Base-by-base conservation (phyloP, 106 monocot genomes). In the Dioscorea dumetorum region DNA sequence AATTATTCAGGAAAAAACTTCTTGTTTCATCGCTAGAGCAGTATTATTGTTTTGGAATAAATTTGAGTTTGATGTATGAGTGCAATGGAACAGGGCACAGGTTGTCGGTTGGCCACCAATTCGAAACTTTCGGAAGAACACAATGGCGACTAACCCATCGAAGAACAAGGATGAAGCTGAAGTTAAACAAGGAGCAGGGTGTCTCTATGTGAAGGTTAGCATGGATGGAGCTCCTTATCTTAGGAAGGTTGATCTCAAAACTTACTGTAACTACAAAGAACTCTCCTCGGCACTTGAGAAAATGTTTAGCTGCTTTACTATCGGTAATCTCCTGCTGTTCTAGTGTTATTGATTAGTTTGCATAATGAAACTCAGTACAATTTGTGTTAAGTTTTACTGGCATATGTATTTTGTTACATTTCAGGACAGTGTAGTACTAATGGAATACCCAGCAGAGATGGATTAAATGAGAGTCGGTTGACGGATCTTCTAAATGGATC, bases 91-190 rank as follows among this genome's bases (percentile, higher is more conserved):
- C 74, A 88, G 83, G 72, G 87, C 83, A 48, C 87, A 83, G 67
- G 87, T 87, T 23, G 87, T 87, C 0, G 86, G 87, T 69, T 87
- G 87, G 87, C 87, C 87, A 34, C 87, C 87, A 74, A 83, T 87
- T 49, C 70, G 83, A n/a, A 83, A 64, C 74, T 87, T 77, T 62
- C 67, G 87, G 20, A 83, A 81, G 78, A 83, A 83, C 50, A 83
- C 80, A 19, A 78, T 88, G 83, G 74, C 83, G 2, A 60, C 80
- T 52, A 83, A 75, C 32, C 80, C 74, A 2, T 75, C 78, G 4
- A 88, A 88, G 58, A 81, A 78, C 59, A 78, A 75, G 58, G 75
- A 78, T 53, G 78, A 80, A 22, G 72, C 24, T 14, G 80, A 83
- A 2, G 81, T 72, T 18, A 83, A 81, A 33, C 69, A 75, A 49